Base-by-base conservation (phyloP, 441 rosid genomes). In the Populus hybrid region DNA sequence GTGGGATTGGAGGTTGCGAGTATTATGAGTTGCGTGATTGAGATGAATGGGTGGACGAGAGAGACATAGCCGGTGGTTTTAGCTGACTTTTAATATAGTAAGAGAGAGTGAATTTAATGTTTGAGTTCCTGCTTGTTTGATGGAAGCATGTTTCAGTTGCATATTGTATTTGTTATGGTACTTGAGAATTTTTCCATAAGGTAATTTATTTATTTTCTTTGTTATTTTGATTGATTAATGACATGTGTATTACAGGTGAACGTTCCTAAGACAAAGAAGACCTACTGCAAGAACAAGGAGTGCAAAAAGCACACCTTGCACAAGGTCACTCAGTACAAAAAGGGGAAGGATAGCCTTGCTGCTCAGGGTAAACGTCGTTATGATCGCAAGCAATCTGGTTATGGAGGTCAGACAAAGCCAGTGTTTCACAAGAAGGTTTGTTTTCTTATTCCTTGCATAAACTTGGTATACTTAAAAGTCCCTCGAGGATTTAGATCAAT, bases 301-400 rank as follows among this genome's bases (percentile, higher is more conserved):
- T 91, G 95, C 87, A 82, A 76, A 45, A 91, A 90, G 87, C 95
- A 91, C 87, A 91, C 95, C 29, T 82, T 91, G 84, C 95, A 89
- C 84, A 90, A 91, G 88, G 93, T 91, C 12, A 91, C 95, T 0
- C 93, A 91, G 59, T 91, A 90, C 82, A 91, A 89, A 84, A 91
- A 91, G 83, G 93, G 93, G 0, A 91, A 91, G 79, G 95, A 89
- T 78, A 88, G 90, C 75, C 86, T 89, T 66, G 65, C 28, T 63
- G 28, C 28, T 63, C 65, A 68, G 42, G 50, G 72, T 5, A 68
- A 68, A n/a, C 23, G 53, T 1, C 79, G 74, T 59, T 76, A 76
- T 61, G 74, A 69, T 63, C 68, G 79, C 59, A 76, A 76, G 40
- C 79, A 76, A 69, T 69, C 74, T 6, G 74, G 79, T 18, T 76